Base-by-base conservation (phyloP, 2,329 filamentous ascomycete genomes). In the Neonectria faginata region DNA sequence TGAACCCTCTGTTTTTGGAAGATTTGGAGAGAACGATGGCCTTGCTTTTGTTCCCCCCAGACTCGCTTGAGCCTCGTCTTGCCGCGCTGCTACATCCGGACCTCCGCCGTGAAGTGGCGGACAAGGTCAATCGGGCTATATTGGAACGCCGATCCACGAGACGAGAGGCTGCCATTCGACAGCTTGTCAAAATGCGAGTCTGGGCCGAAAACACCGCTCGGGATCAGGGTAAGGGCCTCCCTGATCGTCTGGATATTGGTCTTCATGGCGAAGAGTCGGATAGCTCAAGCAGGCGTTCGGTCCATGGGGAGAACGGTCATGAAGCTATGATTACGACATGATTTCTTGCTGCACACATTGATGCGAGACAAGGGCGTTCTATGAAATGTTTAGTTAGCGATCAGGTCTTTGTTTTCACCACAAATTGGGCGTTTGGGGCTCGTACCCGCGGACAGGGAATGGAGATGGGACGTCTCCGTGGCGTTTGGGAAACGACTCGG, bases 11-110 rank as follows among this genome's bases (percentile, higher is more conserved):
- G 48, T 98, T 97, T 70, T 84, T 97, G 12, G 88, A 91, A 68
- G 94, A 97, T 66, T 84, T 99, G 11, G 96, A 99, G 79, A 88
- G 91, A 76, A 97, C 96, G 0, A 97, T 99, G 90, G 91, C 93
- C 0, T 85, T 99, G 44, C 84, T 99, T 42, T 91, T 99, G 47
- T 97, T 97, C 72, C 90, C 93, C 1, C 86, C 88, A n/a, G 92
- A 96, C 57, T 91, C 88, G 57, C 85, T 97, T 41, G 88, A 92
- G 48, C 89, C 92, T 2, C 89, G 92, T 53, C 83, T 97, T 33
- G 89, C 91, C 41, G 88, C 88, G 51, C 83, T 99, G 29, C 83
- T 99, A 18, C 87, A 97, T 70, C 92, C 94, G 2, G 86, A 89
- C 52, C 85, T 98, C 48, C 89, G 96, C 66, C 89, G 90, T 70